Percentiles rank a stretch among this genome's conserved stretches.
phyloP scores from a whole-genome alignment of 2,329 filamentous ascomycete species.

The Sarocladium strictum region DNA sequence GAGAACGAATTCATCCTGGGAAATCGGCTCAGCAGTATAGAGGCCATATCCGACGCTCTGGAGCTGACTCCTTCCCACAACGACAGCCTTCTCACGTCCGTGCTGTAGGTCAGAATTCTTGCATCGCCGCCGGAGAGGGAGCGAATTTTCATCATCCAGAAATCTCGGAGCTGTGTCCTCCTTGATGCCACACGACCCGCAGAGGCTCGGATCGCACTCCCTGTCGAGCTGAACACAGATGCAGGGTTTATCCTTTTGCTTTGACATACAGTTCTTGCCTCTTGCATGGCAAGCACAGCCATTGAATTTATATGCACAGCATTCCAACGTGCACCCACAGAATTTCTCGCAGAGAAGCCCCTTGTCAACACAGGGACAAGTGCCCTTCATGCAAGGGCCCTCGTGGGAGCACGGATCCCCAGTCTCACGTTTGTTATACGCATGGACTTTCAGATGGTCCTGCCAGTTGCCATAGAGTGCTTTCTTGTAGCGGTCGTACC shows the following conservation, averaged over 20 bases:
- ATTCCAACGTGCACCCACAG: constrained; percentile 56
- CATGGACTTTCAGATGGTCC: constrained; percentile 47
- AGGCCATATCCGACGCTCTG: constrained; percentile 67
- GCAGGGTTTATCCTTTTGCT: constrained; percentile 55
- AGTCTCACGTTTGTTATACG: constrained; percentile 49
- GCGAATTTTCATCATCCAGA: background rate
- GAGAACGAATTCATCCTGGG: constrained; percentile 65
- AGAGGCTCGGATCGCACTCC: constrained; percentile 76
- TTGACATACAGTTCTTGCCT: constrained; percentile 46
- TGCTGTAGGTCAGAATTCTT: constrained; percentile 69
- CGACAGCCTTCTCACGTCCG: constrained; percentile 56
- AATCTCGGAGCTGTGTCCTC: constrained; percentile 26
- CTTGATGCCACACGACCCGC: constrained; percentile 63
- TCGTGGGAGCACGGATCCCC: constrained; percentile 64
- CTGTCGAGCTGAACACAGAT: constrained; percentile 67
- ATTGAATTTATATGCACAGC: constrained; percentile 58
- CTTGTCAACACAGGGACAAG: constrained; percentile 56
- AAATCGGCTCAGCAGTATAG: constrained; percentile 63
- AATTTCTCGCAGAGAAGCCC: constrained; percentile 66
- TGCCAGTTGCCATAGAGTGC: constrained; percentile 49
- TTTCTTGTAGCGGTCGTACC: constrained; percentile 54
- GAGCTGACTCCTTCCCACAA: constrained; percentile 66
- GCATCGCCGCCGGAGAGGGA: constrained; percentile 53
- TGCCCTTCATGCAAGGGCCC: constrained; percentile 53
- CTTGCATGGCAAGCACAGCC: constrained; percentile 57